A percentile compares a stretch with the other conserved stretches of the same genome.
phyloP scores from a whole-genome alignment of 108 stramenopile genomes.

The Stephanodiscus minutulus region DNA sequence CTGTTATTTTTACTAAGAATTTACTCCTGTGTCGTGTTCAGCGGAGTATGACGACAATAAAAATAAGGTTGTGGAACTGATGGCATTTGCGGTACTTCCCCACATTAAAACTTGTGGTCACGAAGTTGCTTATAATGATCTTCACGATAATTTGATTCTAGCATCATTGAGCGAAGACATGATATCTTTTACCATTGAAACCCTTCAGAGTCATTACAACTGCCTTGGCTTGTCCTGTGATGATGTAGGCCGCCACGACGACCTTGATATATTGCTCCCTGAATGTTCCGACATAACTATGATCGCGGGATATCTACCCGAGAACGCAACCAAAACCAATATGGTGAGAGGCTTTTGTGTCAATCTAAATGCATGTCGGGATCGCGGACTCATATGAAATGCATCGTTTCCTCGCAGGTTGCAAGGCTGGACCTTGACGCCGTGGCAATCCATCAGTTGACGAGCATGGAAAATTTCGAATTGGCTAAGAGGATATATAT shows the following conservation, averaged over 20 bases:
- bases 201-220: conserved; percentile 56
- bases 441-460: conserved; percentile 63
- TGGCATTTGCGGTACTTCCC: conserved; percentile 57
- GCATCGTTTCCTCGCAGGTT: conserved; percentile 28
- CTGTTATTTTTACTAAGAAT: not conserved
- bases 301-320: conserved; percentile 70
- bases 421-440: conserved; percentile 76
- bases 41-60: conserved; percentile 41
- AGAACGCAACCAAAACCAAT: conserved; percentile 43
- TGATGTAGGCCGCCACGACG: conserved; percentile 60
- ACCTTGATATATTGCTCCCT: conserved; percentile 12
- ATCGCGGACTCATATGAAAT: not conserved
- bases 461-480: conserved; percentile 66
- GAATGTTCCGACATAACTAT: conserved; percentile 38
- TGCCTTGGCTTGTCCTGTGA: conserved; percentile 76
- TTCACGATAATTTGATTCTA: conserved; percentile 54
- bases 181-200: conserved; percentile 48
- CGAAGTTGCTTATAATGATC: conserved; percentile 47
- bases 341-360: conserved; percentile 24
- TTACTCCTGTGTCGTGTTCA: not conserved
- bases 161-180: conserved; percentile 12
- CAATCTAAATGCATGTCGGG: not conserved
- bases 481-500: conserved; percentile 36
- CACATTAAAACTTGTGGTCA: conserved; percentile 63
- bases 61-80: conserved; percentile 58